These are phyloP conservation scores for Lablab purpureus DNA, from an alignment of 306 rosid genomes.

Conservation along the genomic window DNA sequence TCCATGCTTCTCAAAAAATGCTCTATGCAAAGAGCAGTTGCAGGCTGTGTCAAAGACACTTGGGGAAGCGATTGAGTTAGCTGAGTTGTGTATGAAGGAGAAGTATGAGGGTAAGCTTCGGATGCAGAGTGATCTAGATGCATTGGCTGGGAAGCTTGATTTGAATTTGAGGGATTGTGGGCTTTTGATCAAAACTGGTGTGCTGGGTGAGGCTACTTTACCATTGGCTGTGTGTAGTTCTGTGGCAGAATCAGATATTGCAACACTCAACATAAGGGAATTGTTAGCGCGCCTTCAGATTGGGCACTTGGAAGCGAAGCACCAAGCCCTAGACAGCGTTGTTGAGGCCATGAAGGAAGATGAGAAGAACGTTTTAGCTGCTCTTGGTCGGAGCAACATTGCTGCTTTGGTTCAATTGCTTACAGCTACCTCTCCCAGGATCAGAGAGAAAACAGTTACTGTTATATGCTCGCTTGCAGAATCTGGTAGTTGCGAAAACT, in stretches of 20 bases:
- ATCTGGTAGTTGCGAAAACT: slow-evolving; percentile 67
- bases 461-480: slow-evolving; percentile 84
- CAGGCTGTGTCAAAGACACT: slow-evolving; percentile 74
- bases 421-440: slow-evolving; percentile 74
- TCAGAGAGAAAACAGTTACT: slow-evolving; percentile 81
- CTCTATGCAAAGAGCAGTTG: slow-evolving; percentile 91
- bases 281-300: slow-evolving; percentile 91
- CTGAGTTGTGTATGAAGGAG: slow-evolving; percentile 71
- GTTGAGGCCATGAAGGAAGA: slow-evolving; percentile 88
- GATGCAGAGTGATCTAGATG: slow-evolving; percentile 92
- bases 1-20: slow-evolving; percentile 88
- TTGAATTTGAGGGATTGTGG: slow-evolving; percentile 86
- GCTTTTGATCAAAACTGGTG: slow-evolving; percentile 89
- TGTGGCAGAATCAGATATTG: slow-evolving; percentile 58
- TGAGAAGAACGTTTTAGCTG: slow-evolving; percentile 69
- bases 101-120: slow-evolving; percentile 86
- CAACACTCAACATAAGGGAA: slow-evolving; percentile 60
- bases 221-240: slow-evolving; percentile 53
- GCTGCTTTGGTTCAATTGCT: slow-evolving; percentile 84
- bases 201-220: slow-evolving; percentile 84
- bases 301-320: slow-evolving; percentile 84
- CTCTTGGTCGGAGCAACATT: slow-evolving; percentile 74
- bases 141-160: slow-evolving; percentile 77
- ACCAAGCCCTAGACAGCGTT: slow-evolving; percentile 76
- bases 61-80: slow-evolving; percentile 58